phyloP scores from a whole-genome alignment of 2,329 filamentous ascomycete species.

The Ceratocystis eucalypticola region DNA sequence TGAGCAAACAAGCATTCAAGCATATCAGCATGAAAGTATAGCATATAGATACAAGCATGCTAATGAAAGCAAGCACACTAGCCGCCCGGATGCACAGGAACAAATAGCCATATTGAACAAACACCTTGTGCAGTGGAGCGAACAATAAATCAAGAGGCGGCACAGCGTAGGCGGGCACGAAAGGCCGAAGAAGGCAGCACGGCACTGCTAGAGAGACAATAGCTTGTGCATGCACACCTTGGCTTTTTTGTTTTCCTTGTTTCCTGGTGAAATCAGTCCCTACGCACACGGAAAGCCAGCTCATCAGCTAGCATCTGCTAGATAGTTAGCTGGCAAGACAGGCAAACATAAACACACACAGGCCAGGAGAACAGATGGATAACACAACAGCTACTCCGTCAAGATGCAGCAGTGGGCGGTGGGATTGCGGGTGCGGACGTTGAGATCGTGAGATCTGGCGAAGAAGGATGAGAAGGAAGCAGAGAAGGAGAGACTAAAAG shows the following conservation, averaged over 20 bases:
- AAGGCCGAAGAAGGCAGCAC: not conserved
- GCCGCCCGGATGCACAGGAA: slow-evolving; percentile 2
- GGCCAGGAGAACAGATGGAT: not conserved
- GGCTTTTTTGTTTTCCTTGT: not conserved
- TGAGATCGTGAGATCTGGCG: slow-evolving; percentile 11
- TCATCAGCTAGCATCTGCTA: too few relatives aligned
- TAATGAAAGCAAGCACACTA: not conserved
- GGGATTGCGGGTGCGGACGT: not conserved
- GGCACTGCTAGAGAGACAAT: not conserved
- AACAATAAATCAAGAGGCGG: not conserved
- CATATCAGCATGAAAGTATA: not conserved
- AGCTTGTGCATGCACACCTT: too few relatives aligned
- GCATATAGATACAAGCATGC: too few relatives aligned
- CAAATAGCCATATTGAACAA: not conserved
- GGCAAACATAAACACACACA: not conserved
- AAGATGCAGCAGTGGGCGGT: not conserved
- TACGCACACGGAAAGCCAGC: too few relatives aligned
- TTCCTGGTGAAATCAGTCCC: not conserved
- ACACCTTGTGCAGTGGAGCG: not conserved
- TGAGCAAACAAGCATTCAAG: not conserved
- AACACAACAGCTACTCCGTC: not conserved
- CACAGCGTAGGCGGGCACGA: not conserved
- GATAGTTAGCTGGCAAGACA: too few relatives aligned
- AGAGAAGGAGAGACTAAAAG: not conserved
- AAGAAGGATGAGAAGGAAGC: slow-evolving; percentile 9